Conservation (phyloP, 352 stramenopile genomes). For the Chrysophaeum taylorii region DNA sequence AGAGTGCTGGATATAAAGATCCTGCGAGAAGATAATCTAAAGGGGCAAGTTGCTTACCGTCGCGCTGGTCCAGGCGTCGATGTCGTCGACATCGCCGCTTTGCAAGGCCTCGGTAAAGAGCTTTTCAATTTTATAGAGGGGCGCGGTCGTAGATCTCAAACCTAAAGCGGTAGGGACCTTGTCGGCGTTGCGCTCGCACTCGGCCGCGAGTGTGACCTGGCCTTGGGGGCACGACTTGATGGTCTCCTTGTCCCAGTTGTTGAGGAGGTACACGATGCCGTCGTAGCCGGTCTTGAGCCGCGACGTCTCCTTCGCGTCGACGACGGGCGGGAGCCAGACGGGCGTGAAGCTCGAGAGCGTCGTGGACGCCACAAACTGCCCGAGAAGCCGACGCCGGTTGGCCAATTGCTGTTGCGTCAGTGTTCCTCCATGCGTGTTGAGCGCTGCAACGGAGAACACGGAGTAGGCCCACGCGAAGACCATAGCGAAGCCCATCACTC, state of each 20-base stretch:
- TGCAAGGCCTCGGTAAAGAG: not conserved
- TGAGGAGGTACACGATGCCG: constrained; percentile 6
- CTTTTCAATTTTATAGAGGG: constrained; percentile 7
- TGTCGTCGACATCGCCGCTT: not conserved
- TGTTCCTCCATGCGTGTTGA: too few species aligned
- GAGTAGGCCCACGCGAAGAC: too few species aligned
- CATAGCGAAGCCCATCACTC: too few species aligned
- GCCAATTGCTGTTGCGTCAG: too few species aligned
- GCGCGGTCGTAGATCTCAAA: not conserved
- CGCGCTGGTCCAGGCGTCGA: constrained; percentile 1
- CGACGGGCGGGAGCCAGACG: not conserved
- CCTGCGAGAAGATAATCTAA: too few species aligned
- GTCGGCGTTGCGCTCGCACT: constrained; percentile 3
- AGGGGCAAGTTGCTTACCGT: too few species aligned
- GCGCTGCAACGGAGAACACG: too few species aligned
- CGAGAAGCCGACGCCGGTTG: too few species aligned
- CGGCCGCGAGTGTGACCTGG: not conserved
- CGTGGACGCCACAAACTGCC: too few species aligned
- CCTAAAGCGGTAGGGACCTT: not conserved
- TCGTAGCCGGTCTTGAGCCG: constrained; percentile 6
- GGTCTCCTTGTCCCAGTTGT: constrained; percentile 14
- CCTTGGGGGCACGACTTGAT: not conserved
- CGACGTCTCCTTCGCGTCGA: not conserved
- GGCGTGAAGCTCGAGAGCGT: too few species aligned
- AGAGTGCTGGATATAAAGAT: not conserved